Conservation (phyloP, 108 stramenopile genomes). For the Chaetoceros tenuissimus region DNA sequence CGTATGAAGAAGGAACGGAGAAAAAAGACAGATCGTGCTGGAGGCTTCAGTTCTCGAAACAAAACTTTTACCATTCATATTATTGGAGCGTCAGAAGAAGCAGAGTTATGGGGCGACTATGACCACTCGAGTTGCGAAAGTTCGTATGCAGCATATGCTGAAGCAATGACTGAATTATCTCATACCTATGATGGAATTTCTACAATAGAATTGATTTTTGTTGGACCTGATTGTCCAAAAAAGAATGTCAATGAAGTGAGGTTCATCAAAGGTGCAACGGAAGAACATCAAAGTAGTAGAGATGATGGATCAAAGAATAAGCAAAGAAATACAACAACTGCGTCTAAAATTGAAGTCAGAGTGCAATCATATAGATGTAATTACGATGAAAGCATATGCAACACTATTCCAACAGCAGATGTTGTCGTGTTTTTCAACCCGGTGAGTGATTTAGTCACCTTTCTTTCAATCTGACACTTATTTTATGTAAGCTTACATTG, state of each 20-base stretch:
- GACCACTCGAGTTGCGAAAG: conserved; percentile 8
- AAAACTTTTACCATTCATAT: conserved; percentile 59
- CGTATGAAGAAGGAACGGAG: conserved; percentile 2
- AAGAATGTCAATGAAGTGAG: conserved; percentile 8
- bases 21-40: not conserved
- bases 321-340: not conserved
- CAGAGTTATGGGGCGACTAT: conserved; percentile 71
- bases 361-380: conserved; percentile 30
- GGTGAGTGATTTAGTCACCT: no score
- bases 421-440: conserved; percentile 85
- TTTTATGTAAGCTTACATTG: no score
- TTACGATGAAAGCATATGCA: conserved; percentile 9
- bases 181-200: conserved; percentile 18
- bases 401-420: conserved; percentile 29
- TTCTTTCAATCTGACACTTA: no score
- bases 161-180: conserved; percentile 63
- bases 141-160: conserved; percentile 58
- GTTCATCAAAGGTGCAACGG: not conserved
- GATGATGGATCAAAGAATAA: not conserved
- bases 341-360: not conserved
- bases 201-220: conserved; percentile 45
- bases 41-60: conserved; percentile 11
- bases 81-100: conserved; percentile 68
- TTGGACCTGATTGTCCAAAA: conserved; percentile 71
- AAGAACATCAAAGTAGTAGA: not conserved